Conservation (phyloP, 768 basidiomycete species). For the Serendipita indica region DNA sequence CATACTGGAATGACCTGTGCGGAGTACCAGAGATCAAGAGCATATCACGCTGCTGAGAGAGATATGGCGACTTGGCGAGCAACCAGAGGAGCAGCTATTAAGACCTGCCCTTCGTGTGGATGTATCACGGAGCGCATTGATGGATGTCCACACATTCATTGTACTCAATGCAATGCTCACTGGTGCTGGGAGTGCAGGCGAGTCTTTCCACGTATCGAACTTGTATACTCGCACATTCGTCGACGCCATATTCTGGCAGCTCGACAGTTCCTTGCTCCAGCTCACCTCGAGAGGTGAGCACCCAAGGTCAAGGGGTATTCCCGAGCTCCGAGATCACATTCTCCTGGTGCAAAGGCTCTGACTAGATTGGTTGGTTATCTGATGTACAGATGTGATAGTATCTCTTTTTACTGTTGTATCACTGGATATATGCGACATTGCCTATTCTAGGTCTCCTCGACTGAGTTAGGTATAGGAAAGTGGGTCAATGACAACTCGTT, state of each 20-base stretch:
- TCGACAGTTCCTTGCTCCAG: not conserved
- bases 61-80: not conserved
- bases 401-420: no score
- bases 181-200: conserved; percentile 5
- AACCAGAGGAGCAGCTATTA: not conserved
- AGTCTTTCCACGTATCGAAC: not conserved
- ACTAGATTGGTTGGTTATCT: no score
- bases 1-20: not conserved
- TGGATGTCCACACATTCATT: conserved; percentile 6
- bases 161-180: not conserved
- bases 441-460: no score
- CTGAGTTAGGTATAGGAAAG: no score
- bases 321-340: no score
- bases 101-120: conserved; percentile 1
- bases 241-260: not conserved
- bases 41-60: not conserved
- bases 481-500: no score
- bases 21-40: not conserved
- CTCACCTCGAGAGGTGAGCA: not conserved
- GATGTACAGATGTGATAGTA: no score
- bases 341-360: no score
- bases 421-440: no score
- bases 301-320: not conserved
- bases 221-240: conserved; percentile 8
- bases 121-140: not conserved